Evolutionary conservation across 306 rosid genomes (phyloP).

Genomic region (Corylus heterophylla): DNA sequence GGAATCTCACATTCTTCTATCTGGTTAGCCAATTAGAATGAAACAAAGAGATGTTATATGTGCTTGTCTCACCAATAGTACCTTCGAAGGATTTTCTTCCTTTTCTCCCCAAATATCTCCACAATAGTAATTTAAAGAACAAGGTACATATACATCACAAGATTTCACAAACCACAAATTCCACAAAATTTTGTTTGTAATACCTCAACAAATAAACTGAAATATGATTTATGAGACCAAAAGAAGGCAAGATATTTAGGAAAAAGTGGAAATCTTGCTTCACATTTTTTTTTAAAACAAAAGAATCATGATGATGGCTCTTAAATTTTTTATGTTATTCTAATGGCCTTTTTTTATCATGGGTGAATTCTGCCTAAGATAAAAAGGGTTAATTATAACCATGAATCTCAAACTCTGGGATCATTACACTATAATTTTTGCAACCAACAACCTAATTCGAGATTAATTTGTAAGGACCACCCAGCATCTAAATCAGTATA

Average conservation of each 20-base stretch:
- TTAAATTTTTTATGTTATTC: too few relatives aligned
- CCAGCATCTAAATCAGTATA: too few relatives aligned
- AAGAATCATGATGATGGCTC: background rate
- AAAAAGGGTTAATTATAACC: too few relatives aligned
- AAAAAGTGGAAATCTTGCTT: background rate
- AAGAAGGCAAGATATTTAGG: too few relatives aligned
- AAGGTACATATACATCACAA: background rate
- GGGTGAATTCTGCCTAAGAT: too few relatives aligned
- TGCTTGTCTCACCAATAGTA: background rate
- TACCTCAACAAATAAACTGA: background rate
- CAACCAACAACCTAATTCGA: too few relatives aligned
- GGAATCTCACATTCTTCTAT: background rate
- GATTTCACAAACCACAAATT: too few relatives aligned
- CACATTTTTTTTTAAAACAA: too few relatives aligned
- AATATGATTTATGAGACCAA: background rate
- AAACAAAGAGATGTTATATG: background rate
- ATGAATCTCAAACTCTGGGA: too few relatives aligned
- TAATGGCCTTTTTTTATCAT: too few relatives aligned
- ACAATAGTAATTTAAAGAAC: background rate
- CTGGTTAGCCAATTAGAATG: background rate
- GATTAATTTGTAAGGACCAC: too few relatives aligned
- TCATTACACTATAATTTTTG: too few relatives aligned
- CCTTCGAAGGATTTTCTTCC: background rate
- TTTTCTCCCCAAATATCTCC: background rate
- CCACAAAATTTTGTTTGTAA: background rate